Conservation (phyloP, 1,284 basidiomycete species). For the Boletus hoseneyae region DNA sequence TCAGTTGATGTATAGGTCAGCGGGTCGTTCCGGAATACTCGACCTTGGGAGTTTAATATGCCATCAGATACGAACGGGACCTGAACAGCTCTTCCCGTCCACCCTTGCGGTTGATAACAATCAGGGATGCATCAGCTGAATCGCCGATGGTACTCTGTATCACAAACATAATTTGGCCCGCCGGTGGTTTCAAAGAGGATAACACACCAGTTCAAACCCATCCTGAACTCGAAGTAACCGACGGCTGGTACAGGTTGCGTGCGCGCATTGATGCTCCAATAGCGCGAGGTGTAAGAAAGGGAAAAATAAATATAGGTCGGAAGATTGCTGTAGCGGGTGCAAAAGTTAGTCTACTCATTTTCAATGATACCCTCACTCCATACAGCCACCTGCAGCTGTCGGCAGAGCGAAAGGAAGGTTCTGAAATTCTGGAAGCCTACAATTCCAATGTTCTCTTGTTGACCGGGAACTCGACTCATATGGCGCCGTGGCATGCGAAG, state of each 20-base stretch:
- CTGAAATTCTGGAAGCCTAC: conserved; percentile 82
- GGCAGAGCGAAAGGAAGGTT: conserved; percentile 69
- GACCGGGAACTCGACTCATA: conserved; percentile 80
- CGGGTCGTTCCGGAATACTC: conserved; percentile 1
- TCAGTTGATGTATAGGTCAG: conserved; percentile 85
- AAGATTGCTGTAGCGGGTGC: conserved; percentile 85
- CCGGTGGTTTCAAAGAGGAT: conserved; percentile 38
- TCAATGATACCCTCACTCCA: neutral
- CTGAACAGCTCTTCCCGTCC: conserved; percentile 77
- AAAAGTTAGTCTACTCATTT: conserved; percentile 48
- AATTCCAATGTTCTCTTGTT: conserved; percentile 65
- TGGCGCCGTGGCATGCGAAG: conserved; percentile 85
- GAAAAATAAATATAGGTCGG: conserved; percentile 69
- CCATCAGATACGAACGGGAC: conserved; percentile 84
- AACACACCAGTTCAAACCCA: conserved; percentile 37
- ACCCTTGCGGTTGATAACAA: conserved; percentile 72
- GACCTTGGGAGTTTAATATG: conserved; percentile 2
- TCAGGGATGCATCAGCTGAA: conserved; percentile 70
- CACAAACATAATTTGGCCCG: conserved; percentile 62
- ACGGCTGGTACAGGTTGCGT: conserved; percentile 92
- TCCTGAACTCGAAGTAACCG: conserved; percentile 81
- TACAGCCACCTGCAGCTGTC: conserved; percentile 50
- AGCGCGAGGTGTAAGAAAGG: conserved; percentile 62
- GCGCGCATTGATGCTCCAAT: conserved; percentile 76
- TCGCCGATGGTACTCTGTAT: conserved; percentile 85